A percentile compares a stretch with the other conserved stretches of the same genome.
These are phyloP conservation scores for Alternaria consortialis DNA, from an alignment of 2,329 filamentous ascomycete species.

Conservation along the genomic window DNA sequence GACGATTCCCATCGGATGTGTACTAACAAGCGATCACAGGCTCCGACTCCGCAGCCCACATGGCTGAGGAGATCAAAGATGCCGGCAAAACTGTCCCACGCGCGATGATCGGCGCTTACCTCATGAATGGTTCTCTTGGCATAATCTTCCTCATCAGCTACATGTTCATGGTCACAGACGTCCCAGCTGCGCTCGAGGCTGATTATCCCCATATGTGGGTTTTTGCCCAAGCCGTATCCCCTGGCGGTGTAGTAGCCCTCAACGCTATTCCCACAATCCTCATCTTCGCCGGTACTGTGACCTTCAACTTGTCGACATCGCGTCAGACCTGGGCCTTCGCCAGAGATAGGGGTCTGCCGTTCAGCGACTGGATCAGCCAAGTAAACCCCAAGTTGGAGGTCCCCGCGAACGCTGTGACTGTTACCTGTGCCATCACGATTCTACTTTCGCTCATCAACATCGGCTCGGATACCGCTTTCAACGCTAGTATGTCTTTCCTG, in stretches of 20 bases:
- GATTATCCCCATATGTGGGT: constrained; percentile 50
- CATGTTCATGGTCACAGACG: constrained; percentile 46
- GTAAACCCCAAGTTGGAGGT: constrained; percentile 40
- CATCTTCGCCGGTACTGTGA: constrained; percentile 44
- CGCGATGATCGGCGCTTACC: constrained; percentile 54
- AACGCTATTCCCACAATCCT: constrained; percentile 44
- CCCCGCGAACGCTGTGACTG: constrained; percentile 44
- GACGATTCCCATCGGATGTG: not conserved
- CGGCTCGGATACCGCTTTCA: constrained; percentile 47
- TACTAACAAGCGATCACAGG: constrained; percentile 30
- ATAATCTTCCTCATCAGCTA: constrained; percentile 47
- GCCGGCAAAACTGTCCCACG: constrained; percentile 53
- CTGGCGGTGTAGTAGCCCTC: constrained; percentile 41
- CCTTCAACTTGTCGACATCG: constrained; percentile 43
- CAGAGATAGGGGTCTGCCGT: constrained; percentile 47
- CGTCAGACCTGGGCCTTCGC: constrained; percentile 51
- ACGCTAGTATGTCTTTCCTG: constrained; percentile 34
- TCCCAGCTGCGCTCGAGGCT: constrained; percentile 40
- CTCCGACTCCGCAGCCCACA: constrained; percentile 54
- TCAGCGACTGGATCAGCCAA: constrained; percentile 39
- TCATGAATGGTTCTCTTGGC: constrained; percentile 51
- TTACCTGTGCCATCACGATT: constrained; percentile 42
- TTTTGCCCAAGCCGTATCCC: constrained; percentile 38
- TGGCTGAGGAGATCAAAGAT: constrained; percentile 56
- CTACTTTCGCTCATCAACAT: constrained; percentile 48